A percentile compares a stretch with the other conserved stretches of the same genome.
These are phyloP conservation scores for Clavulina sp. DNA, from an alignment of 768 basidiomycete species.

Conservation along the genomic window DNA sequence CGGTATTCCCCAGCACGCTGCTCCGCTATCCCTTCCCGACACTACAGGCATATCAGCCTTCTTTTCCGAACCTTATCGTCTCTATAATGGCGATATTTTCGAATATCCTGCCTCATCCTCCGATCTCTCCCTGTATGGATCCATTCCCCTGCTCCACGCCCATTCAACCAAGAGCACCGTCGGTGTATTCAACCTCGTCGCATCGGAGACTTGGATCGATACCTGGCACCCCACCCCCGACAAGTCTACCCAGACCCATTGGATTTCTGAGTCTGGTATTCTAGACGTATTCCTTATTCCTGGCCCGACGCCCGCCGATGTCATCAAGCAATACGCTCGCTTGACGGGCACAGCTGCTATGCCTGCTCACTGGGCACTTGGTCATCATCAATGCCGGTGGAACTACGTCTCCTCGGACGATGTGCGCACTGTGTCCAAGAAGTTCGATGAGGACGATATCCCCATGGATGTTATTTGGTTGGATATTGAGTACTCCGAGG, in stretches of 20 bases:
- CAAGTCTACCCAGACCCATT: slow-evolving; percentile 68
- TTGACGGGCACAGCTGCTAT: slow-evolving; percentile 76
- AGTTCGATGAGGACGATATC: slow-evolving; percentile 88
- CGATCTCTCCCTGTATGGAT: slow-evolving; percentile 71
- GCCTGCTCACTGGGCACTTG: slow-evolving; percentile 83
- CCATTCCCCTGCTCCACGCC: slow-evolving; percentile 85
- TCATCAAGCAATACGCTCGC: slow-evolving; percentile 71
- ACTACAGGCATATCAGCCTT: slow-evolving; percentile 62
- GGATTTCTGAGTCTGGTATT: slow-evolving; percentile 96
- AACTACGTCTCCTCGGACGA: slow-evolving; percentile 89
- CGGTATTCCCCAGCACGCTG: slow-evolving; percentile 94
- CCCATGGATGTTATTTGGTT: slow-evolving; percentile 96
- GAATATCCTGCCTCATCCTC: slow-evolving; percentile 70
- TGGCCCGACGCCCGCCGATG: slow-evolving; percentile 64
- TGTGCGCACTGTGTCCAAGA: slow-evolving; percentile 61
- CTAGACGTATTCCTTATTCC: slow-evolving; percentile 88
- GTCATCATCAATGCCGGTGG: slow-evolving; percentile 97
- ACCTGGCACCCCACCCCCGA: slow-evolving; percentile 48
- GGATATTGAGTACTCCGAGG: slow-evolving; percentile 87
- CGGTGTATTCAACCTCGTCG: slow-evolving; percentile 73
- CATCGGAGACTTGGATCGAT: slow-evolving; percentile 91
- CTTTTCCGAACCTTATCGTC: slow-evolving; percentile 82
- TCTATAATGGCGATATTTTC: slow-evolving; percentile 92
- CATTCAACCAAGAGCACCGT: slow-evolving; percentile 78
- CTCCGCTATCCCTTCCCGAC: slow-evolving; percentile 70